Base-by-base conservation (phyloP, 2,329 filamentous ascomycete genomes). In the Leptographium galeiforme region DNA sequence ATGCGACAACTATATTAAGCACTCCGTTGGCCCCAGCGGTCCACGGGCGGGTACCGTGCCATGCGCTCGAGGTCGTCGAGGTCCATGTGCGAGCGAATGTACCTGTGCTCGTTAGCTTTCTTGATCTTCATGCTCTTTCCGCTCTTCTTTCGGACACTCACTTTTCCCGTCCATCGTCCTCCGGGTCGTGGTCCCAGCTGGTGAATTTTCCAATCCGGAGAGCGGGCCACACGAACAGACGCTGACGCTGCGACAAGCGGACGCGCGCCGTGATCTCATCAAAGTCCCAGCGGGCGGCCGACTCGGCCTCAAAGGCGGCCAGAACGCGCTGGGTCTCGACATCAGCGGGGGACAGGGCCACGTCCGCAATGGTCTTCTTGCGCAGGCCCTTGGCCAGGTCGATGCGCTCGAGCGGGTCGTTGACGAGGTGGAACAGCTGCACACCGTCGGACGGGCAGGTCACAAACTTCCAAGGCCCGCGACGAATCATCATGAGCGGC, bases 401-500 rank as follows among this genome's bases (percentile, higher is more conserved):
- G 59, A 76, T 71, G n/a, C 88, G 68, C 70, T 95, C 89, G 38
- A 81, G 70, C 0, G 89, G 88, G 63, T 96, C 90, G 19, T 72
- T 68, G 46, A 75, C 73, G 8, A 96, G 74, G 68, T 96, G 86
- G 74, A 82, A 96, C 13, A 96, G 78, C 70, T 93, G 88, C 34
- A 87, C 83, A 36, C 85, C 83, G 64, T 96, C 90, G 25, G 83
- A 84, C 8, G 89, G 82, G 62, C 89, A 95, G 58, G 80, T 89
- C 58, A 93, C 82, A 67, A 89, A 95, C 73, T 96, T 96, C 88
- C 88, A 96, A 48, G 78, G 76, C 10, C 88, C 88, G 53, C 89
- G 84, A 55, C 87, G 83, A 64, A 96, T 96, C 90, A 96, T 96
- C 76, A 95, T 88, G 54, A 94, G 79, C 1, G 90, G 90, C 6